Percentiles rank a stretch among this genome's conserved stretches.
phyloP scores from a whole-genome alignment of 177 flowering plant species.

The Vitis hybrid region DNA sequence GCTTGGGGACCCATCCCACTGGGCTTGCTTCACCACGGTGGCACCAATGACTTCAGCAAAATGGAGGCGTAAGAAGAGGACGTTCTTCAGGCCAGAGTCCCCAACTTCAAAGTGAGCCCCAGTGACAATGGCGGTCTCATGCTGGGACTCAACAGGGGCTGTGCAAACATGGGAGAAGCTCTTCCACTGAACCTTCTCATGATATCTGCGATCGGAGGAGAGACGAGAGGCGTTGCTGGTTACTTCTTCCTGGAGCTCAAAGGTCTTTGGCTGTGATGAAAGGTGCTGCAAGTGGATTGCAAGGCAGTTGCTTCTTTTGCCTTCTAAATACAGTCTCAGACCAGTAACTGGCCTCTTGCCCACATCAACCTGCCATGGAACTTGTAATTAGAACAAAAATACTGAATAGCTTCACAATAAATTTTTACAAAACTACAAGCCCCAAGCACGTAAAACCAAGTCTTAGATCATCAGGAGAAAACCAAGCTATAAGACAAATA shows the following conservation, averaged over 20 bases:
- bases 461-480: no score
- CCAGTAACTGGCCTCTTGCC: conserved; percentile 96
- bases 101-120: conserved; percentile 87
- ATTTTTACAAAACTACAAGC: no score
- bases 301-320: conserved; percentile 81
- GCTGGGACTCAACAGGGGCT: conserved; percentile 89
- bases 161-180: conserved; percentile 95
- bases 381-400: no score
- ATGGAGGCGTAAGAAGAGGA: conserved; percentile 76
- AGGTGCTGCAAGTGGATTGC: conserved; percentile 97
- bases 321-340: conserved; percentile 84
- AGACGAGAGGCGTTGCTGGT: conserved; percentile 40
- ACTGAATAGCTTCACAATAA: no score
- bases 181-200: conserved; percentile 90
- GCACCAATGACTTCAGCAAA: conserved; percentile 76
- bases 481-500: no score
- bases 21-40: conserved; percentile 49
- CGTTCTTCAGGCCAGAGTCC: conserved; percentile 69
- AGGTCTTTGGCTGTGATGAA: conserved; percentile 78
- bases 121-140: conserved; percentile 76
- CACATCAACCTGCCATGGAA: conserved; percentile 75
- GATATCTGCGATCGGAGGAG: conserved; percentile 59
- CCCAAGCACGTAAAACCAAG: no score
- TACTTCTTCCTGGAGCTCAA: conserved; percentile 70
- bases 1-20: conserved; percentile 93